phyloP scores from a whole-genome alignment of 1,139 yeast genomes.

The Lodderomyces jiufengensis region DNA sequence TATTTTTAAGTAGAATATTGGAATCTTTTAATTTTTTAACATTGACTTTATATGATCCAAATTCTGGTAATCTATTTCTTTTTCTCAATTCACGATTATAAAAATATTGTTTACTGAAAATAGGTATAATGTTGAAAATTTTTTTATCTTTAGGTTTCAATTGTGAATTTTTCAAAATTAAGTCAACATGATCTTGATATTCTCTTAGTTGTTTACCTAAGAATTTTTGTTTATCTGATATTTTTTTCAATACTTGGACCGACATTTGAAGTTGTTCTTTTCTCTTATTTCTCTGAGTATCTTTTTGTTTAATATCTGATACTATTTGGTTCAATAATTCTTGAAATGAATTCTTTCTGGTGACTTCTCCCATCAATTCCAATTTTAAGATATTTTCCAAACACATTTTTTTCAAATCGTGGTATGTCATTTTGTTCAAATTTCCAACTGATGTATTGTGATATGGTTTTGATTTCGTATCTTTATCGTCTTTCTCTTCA shows the following conservation, averaged over 20 bases:
- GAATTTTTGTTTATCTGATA: constrained; percentile 59
- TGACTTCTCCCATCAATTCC: constrained; percentile 64
- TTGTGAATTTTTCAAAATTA: constrained; percentile 61
- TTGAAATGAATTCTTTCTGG: constrained; percentile 73
- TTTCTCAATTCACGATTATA: constrained; percentile 70
- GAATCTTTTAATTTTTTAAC: constrained; percentile 74
- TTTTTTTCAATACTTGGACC: constrained; percentile 53
- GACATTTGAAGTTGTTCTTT: constrained; percentile 61
- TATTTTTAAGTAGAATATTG: constrained; percentile 60
- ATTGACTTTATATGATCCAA: constrained; percentile 81
- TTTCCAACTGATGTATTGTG: constrained; percentile 48
- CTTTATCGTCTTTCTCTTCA: constrained; percentile 38
- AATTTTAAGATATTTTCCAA: constrained; percentile 73
- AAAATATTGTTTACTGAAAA: constrained; percentile 76
- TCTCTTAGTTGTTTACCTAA: constrained; percentile 60
- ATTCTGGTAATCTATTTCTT: constrained; percentile 66
- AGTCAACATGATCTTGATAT: constrained; percentile 68
- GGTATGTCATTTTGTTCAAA: constrained; percentile 56
- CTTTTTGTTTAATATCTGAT: constrained; percentile 75
- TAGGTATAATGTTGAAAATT: constrained; percentile 51
- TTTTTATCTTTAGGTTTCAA: constrained; percentile 49
- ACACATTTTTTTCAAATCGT: constrained; percentile 73
- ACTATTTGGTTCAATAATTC: constrained; percentile 80
- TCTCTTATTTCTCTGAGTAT: constrained; percentile 61
- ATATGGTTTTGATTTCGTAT: constrained; percentile 27